phyloP scores from a whole-genome alignment of 192 early-diverging fungal genomes.

The Haplosporangium gracile region DNA sequence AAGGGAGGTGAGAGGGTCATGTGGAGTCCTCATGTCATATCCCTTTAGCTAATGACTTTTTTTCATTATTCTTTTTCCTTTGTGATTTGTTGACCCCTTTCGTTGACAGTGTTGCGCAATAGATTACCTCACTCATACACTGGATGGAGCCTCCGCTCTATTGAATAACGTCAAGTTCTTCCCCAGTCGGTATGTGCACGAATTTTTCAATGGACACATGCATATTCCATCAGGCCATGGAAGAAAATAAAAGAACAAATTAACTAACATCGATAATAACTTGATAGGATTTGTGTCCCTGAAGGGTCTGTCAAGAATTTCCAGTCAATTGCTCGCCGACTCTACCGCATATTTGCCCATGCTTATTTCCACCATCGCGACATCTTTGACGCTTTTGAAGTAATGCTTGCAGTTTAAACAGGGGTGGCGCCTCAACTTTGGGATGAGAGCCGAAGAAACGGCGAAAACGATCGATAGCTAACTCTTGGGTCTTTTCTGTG shows the following conservation, averaged over 20 bases:
- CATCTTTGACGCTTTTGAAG: slow-evolving; percentile 90
- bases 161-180: slow-evolving; percentile 84
- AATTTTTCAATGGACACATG: not conserved
- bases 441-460: not conserved
- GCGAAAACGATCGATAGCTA: not conserved
- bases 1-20: not conserved
- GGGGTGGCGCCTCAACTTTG: not conserved
- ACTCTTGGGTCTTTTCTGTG: not conserved
- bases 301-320: slow-evolving; percentile 87
- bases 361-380: slow-evolving; percentile 93
- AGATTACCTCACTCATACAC: slow-evolving; percentile 93
- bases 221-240: not conserved
- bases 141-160: slow-evolving; percentile 88
- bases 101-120: slow-evolving; percentile 83
- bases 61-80: no score
- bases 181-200: slow-evolving; percentile 72
- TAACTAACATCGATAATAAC: not conserved
- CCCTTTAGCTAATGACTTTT: not conserved
- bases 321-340: slow-evolving; percentile 86
- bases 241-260: not conserved
- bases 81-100: not conserved
- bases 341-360: slow-evolving; percentile 98
- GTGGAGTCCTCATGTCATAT: slow-evolving; percentile 14
- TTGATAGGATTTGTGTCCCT: slow-evolving; percentile 67
- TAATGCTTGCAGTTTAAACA: slow-evolving; percentile 21